phyloP scores from a whole-genome alignment of 73 alveolate species.

The Paramecium biaurelia region DNA sequence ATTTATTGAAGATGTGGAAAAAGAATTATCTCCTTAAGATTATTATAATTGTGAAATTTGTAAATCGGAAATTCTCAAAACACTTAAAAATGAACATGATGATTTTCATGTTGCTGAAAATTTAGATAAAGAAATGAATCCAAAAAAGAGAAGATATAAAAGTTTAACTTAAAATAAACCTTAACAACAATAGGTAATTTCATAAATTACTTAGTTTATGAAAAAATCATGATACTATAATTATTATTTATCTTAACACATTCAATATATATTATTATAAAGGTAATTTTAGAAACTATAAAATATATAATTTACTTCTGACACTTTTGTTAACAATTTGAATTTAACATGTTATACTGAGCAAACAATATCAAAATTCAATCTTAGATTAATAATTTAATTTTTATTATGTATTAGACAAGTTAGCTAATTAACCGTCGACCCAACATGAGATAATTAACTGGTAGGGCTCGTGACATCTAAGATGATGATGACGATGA shows the following conservation, averaged over 20 bases:
- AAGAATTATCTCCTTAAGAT: background rate
- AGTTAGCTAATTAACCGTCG: constrained; percentile 15
- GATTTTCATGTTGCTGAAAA: background rate
- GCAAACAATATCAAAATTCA: background rate
- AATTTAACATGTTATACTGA: background rate
- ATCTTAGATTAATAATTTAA: background rate
- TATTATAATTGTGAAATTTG: background rate
- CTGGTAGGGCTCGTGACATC: background rate
- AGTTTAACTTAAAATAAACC: background rate
- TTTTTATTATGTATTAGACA: background rate
- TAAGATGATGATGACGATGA: constrained; percentile 47
- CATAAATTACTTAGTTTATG: background rate
- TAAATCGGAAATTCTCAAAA: background rate
- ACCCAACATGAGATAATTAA: background rate
- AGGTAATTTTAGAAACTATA: background rate
- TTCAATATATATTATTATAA: no score
- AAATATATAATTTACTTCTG: background rate
- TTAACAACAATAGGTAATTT: background rate
- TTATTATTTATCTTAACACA: no score
- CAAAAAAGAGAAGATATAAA: background rate
- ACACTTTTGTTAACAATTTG: background rate
- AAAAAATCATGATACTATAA: background rate
- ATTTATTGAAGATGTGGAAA: background rate
- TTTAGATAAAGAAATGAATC: background rate
- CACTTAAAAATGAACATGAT: background rate